Evolutionary conservation across 306 rosid species (phyloP).

Genomic region (Prunus persica): DNA sequence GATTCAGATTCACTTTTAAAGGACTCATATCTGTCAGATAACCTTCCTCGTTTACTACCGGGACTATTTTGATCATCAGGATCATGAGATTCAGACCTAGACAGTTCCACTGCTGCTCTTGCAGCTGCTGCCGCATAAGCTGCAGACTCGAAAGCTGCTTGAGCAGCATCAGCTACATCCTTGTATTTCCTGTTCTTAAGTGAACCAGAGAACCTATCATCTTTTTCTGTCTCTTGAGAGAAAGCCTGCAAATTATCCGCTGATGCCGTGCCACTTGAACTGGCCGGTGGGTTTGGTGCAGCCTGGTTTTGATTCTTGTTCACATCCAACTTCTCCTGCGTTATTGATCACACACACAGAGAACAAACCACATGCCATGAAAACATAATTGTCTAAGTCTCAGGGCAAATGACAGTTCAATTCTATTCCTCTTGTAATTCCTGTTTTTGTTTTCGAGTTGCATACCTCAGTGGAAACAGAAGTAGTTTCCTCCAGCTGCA

Average conservation of each 20-base stretch:
- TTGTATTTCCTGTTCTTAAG: constrained; percentile 51
- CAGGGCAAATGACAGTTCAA: background rate
- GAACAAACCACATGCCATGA: constrained; percentile 15
- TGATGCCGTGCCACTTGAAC: constrained; percentile 22
- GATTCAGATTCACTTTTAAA: constrained; percentile 18
- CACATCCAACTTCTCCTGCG: constrained; percentile 43
- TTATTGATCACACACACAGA: constrained; percentile 14
- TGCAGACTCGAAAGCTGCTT: constrained; percentile 94
- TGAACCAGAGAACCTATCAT: constrained; percentile 43
- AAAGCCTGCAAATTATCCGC: constrained; percentile 23
- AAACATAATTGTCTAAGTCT: background rate
- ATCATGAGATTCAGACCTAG: constrained; percentile 51
- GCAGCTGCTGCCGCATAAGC: constrained; percentile 91
- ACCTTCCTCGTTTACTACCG: constrained; percentile 22
- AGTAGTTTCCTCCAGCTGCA: constrained; percentile 50
- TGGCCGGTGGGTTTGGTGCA: background rate
- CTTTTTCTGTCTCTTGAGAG: constrained; percentile 35
- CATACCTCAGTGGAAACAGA: constrained; percentile 49
- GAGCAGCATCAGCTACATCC: constrained; percentile 87
- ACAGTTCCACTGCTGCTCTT: constrained; percentile 77
- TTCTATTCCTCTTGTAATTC: constrained; percentile 4
- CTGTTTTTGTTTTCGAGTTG: background rate
- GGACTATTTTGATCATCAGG: constrained; percentile 50
- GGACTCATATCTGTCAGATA: constrained; percentile 21
- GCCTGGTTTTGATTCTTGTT: constrained; percentile 38